A percentile compares a stretch with the other conserved stretches of the same genome.
phyloP scores from a whole-genome alignment of 495 filamentous ascomycete genomes.

The Annulohypoxylon bovei region DNA sequence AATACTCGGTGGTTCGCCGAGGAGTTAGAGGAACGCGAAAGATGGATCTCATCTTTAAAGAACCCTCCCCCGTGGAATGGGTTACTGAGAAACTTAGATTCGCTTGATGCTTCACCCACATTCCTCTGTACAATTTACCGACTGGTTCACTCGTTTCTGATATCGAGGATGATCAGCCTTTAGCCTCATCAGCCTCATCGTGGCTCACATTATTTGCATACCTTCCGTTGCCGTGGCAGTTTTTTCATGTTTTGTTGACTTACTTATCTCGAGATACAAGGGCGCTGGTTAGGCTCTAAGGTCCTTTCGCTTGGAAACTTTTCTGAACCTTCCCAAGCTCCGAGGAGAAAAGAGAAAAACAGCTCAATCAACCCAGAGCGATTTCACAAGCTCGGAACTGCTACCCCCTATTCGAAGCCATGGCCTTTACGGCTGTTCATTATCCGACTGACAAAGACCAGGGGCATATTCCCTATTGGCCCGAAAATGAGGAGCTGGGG shows the following conservation, averaged over 20 bases:
- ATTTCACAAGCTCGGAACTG: conserved; percentile 29
- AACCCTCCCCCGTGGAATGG: conserved; percentile 42
- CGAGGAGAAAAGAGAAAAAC: not conserved
- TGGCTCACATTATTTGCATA: conserved; percentile 44
- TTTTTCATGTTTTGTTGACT: conserved; percentile 50
- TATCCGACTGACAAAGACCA: conserved; percentile 54
- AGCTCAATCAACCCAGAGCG: conserved; percentile 16
- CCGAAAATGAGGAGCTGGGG: conserved; percentile 48
- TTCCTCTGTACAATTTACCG: conserved; percentile 40
- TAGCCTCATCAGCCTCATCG: conserved; percentile 42
- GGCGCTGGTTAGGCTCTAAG: conserved; percentile 24
- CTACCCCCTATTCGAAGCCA: conserved; percentile 36
- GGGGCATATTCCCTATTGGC: conserved; percentile 47
- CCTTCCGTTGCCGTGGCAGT: conserved; percentile 48
- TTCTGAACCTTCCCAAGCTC: conserved; percentile 15
- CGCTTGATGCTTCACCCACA: conserved; percentile 45
- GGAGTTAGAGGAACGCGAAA: conserved; percentile 17
- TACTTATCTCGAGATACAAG: conserved; percentile 43
- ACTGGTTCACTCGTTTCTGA: conserved; percentile 41
- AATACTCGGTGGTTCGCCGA: conserved; percentile 17
- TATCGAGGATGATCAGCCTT: conserved; percentile 39
- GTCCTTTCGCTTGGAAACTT: conserved; percentile 28
- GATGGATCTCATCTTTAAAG: conserved; percentile 43
- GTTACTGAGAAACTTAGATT: conserved; percentile 24
- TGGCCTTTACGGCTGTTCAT: conserved; percentile 46